Percentiles rank a stretch among this genome's conserved stretches.
phyloP scores from a whole-genome alignment of 1,139 yeast genomes.

The Pichia sp. region DNA sequence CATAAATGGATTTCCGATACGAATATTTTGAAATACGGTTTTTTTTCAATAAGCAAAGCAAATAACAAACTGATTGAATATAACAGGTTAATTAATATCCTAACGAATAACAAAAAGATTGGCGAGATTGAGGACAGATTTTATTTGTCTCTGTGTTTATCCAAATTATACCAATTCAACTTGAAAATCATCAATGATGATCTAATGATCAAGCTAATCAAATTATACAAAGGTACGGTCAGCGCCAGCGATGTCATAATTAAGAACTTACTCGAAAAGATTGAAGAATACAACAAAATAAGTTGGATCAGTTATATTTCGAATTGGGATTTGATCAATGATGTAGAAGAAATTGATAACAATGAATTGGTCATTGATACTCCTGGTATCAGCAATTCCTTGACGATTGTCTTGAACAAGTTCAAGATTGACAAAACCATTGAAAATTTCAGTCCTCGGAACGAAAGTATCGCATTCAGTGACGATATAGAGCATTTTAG shows the following conservation, averaged over 20 bases:
- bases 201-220: conserved; percentile 7
- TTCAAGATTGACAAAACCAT: conserved; percentile 43
- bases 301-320: conserved; percentile 56
- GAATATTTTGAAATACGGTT: conserved; percentile 36
- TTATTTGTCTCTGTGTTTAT: conserved; percentile 37
- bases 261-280: conserved; percentile 41
- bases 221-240: conserved; percentile 50
- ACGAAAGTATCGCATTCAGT: conserved; percentile 10
- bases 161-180: conserved; percentile 14
- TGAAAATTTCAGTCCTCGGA: conserved; percentile 27
- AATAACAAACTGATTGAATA: conserved; percentile 34
- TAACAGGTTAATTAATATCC: conserved; percentile 54
- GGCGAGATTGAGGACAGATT: conserved; percentile 27
- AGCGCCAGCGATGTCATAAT: conserved; percentile 55
- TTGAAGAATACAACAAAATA: conserved; percentile 45
- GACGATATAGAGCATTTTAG: background rate
- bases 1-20: conserved; percentile 39
- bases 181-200: conserved; percentile 3
- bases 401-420: conserved; percentile 50
- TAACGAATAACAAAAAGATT: conserved; percentile 40
- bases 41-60: conserved; percentile 29
- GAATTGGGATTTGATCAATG: conserved; percentile 58
- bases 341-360: conserved; percentile 23
- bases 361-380: conserved; percentile 37
- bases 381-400: conserved; percentile 32